Conservation (phyloP, 2,329 filamentous ascomycete species). For the Hypocrella siamensis region DNA sequence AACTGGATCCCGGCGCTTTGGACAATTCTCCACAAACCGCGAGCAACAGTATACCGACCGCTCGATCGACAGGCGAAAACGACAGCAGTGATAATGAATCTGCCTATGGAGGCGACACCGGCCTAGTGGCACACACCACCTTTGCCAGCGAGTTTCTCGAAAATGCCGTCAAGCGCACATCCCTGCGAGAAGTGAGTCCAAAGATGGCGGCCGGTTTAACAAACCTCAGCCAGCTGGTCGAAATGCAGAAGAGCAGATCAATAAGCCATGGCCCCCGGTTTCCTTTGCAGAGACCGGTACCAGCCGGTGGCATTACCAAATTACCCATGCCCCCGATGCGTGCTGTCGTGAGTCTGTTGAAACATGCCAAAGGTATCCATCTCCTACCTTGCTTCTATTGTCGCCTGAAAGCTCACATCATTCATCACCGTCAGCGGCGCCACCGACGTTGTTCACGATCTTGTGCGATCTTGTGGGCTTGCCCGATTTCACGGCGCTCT, state of each 20-base stretch:
- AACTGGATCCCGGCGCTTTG: constrained; percentile 9
- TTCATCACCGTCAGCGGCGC: constrained; percentile 26
- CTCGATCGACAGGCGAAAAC: constrained; percentile 16
- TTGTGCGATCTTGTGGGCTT: constrained; percentile 33
- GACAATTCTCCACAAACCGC: constrained; percentile 11
- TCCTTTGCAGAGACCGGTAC: constrained; percentile 26
- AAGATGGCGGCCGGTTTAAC: constrained; percentile 36
- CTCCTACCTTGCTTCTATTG: too few relatives aligned
- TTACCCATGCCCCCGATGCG: constrained; percentile 38
- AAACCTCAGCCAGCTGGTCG: constrained; percentile 35
- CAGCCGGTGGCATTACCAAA: constrained; percentile 29
- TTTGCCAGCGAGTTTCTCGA: constrained; percentile 40
- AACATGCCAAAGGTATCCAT: constrained; percentile 31
- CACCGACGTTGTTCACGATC: constrained; percentile 32
- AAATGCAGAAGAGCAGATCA: constrained; percentile 28
- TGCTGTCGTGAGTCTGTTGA: constrained; percentile 30
- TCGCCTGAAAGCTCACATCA: too few relatives aligned
- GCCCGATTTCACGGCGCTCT: constrained; percentile 32
- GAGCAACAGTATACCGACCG: constrained; percentile 10
- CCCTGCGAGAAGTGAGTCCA: constrained; percentile 27
- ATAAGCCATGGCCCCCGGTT: constrained; percentile 28
- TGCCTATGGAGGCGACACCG: constrained; percentile 30
- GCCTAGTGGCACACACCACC: constrained; percentile 32
- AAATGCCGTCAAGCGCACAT: constrained; percentile 31
- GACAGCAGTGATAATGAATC: constrained; percentile 25